Percentiles rank a stretch among this genome's conserved stretches.
Conservation (phyloP, 1,284 basidiomycete species). For the Sporisorium exsertum region DNA sequence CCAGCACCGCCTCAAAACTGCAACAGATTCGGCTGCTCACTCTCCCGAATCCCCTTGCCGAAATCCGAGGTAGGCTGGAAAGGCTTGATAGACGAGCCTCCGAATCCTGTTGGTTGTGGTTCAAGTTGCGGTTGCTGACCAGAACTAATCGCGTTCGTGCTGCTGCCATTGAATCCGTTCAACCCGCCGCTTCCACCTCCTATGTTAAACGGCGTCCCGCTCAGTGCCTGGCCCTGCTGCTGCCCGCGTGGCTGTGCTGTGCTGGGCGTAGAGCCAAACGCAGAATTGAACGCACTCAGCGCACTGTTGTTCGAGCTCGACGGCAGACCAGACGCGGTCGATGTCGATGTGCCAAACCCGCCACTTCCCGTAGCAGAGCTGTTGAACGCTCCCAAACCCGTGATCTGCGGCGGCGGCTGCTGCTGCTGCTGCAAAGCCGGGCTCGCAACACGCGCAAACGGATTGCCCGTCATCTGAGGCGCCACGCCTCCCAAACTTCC, state of each 20-base stretch:
- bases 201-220: neutral
- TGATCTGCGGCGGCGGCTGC: slow-evolving; percentile 8
- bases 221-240: slow-evolving; percentile 23
- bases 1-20: slow-evolving; percentile 24
- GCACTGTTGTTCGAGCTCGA: slow-evolving; percentile 15
- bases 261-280: slow-evolving; percentile 4
- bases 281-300: slow-evolving; percentile 29
- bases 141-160: neutral
- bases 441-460: slow-evolving; percentile 42
- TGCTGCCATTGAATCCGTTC: neutral
- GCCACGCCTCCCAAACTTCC: slow-evolving; percentile 11
- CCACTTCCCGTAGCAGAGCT: slow-evolving; percentile 4
- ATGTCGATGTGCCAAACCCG: slow-evolving; percentile 4
- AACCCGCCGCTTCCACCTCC: neutral
- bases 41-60: slow-evolving; percentile 40
- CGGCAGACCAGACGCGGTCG: slow-evolving; percentile 10
- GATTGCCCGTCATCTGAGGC: slow-evolving; percentile 54
- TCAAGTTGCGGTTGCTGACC: slow-evolving; percentile 26
- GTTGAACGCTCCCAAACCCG: slow-evolving; percentile 16
- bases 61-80: slow-evolving; percentile 65
- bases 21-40: slow-evolving; percentile 32
- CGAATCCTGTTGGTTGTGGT: slow-evolving; percentile 57
- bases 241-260: slow-evolving; percentile 7
- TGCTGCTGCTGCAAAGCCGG: slow-evolving; percentile 18
- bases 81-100: slow-evolving; percentile 57